Evolutionary conservation across 2,329 filamentous ascomycete genomes (phyloP), one percentile per base, ranked within the genome.

Genomic region (Colletotrichum nymphaeae): DNA sequence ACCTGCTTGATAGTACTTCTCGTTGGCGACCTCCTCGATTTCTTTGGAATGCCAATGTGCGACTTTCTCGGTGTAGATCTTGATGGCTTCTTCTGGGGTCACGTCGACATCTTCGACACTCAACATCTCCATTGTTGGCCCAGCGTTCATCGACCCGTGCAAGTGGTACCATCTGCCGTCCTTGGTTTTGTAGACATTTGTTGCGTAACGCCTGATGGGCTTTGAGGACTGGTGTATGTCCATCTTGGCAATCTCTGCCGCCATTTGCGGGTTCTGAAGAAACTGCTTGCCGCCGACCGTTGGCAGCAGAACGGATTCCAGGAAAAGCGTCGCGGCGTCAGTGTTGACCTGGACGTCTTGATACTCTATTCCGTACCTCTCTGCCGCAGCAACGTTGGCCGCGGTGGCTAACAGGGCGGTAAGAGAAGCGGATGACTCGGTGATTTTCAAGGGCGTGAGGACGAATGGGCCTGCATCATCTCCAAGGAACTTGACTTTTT

Each of bases 401-500:
- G 63, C 49, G 30, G 52, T 68, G 42, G 65, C 74, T 75, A 73
- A 83, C 76, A 64, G 79, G 76, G 77, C 81, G 80, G 63, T 84
- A 69, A 83, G 72, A 4, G 62, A 80, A 71, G 22, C 83, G 84
- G 81, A 84, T 82, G 76, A 86, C 80, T 78, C 86, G 84, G 22
- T 87, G 77, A 62, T 82, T 80, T 24, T 86, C 83, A 76, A 86
- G 82, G 77, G 86, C 82, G 35, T 73, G 68, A 72, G 62, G 5
- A 62, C 55, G 37, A 74, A 63, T 2, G 55, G 63, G 71, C 81
- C 76, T 64, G 60, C 52, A 14, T 72, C 69, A 26, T 32, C 37
- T 49, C 22, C 37, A 8, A 60, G 37, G 4, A 67, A 60, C 26
- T 66, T 66, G 30, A 70, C 26, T 12, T 71, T 71, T 35, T 56